phyloP scores from a whole-genome alignment of 805 yeast species.

The Starmerella floricola region DNA sequence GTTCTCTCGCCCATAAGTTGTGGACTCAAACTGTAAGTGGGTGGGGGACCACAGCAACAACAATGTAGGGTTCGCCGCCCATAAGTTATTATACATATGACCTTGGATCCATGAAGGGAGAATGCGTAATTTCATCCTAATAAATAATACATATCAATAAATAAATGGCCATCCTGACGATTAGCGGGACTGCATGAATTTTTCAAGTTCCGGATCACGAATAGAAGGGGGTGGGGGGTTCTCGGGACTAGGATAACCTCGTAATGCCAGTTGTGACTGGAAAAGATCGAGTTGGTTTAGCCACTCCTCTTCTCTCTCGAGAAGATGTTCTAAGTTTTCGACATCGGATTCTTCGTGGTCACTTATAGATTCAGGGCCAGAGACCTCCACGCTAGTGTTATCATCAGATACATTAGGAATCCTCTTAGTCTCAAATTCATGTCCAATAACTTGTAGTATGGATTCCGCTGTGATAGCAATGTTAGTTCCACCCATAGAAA shows the following conservation, averaged over 20 bases:
- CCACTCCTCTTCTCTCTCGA: conserved; percentile 5
- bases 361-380: too few species aligned
- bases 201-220: conserved; percentile 1
- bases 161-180: not conserved
- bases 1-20: too few species aligned
- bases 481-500: not conserved
- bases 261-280: not conserved
- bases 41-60: too few species aligned
- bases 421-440: not conserved
- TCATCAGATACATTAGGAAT: too few species aligned
- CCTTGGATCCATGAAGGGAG: too few species aligned
- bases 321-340: too few species aligned
- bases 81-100: too few species aligned
- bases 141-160: not conserved
- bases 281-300: conserved; percentile 2
- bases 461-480: not conserved
- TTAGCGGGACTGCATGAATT: conserved; percentile 2
- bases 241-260: not conserved
- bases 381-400: too few species aligned
- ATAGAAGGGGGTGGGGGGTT: not conserved
- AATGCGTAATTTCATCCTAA: too few species aligned
- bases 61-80: too few species aligned
- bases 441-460: not conserved
- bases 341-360: not conserved
- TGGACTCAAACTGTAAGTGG: not conserved